These are phyloP conservation scores for Aotearoamyces nothofagi DNA, from an alignment of 2,329 filamentous ascomycete species.

Conservation along the genomic window DNA sequence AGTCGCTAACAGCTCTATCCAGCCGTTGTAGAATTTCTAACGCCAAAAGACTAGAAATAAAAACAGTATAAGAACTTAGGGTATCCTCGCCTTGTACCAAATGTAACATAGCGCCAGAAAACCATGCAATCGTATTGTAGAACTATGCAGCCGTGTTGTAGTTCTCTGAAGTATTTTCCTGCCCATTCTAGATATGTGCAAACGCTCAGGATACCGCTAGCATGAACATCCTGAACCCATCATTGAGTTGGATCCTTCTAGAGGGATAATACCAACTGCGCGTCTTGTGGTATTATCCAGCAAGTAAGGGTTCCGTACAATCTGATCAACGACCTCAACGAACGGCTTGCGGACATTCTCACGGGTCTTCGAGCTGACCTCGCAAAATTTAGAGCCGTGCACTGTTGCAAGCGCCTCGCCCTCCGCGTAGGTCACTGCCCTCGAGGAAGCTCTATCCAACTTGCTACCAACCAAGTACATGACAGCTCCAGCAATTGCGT, in stretches of 20 bases:
- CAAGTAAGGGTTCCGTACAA: constrained; percentile 29
- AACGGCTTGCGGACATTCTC: constrained; percentile 35
- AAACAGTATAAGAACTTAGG: no score
- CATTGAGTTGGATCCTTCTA: no score
- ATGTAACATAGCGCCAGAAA: no score
- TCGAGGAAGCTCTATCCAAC: constrained; percentile 28
- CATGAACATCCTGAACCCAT: no score
- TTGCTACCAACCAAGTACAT: constrained; percentile 37
- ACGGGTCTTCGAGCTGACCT: constrained; percentile 36
- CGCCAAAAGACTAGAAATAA: neutral
- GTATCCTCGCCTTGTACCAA: no score
- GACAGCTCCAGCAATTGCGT: constrained; percentile 31
- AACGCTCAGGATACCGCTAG: no score
- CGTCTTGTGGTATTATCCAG: constrained; percentile 14
- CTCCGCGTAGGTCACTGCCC: constrained; percentile 31
- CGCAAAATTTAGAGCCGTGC: constrained; percentile 32
- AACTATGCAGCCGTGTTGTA: no score
- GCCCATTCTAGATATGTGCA: no score
- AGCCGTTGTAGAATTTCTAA: constrained; percentile 1
- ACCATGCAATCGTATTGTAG: no score
- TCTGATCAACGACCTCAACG: constrained; percentile 32
- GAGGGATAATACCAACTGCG: no score
- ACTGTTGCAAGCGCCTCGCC: constrained; percentile 29
- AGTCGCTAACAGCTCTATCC: neutral
- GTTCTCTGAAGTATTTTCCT: no score